phyloP scores from a whole-genome alignment of 129 eudicot species.

The Ambrosia trifida region DNA sequence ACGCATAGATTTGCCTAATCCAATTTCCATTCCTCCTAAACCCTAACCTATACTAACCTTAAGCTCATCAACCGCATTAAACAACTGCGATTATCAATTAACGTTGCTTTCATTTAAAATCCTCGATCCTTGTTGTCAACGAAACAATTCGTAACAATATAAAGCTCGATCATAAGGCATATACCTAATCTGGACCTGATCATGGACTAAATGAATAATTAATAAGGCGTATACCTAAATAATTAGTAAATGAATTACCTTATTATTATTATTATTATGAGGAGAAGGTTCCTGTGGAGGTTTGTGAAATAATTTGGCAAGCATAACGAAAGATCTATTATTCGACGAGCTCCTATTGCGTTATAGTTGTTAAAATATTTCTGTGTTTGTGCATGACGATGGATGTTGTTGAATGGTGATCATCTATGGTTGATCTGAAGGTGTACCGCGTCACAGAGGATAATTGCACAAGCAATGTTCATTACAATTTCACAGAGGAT shows the following conservation, averaged over 20 bases:
- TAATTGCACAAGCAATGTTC: not conserved
- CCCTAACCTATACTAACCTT: constrained; percentile 6
- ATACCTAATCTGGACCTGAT: constrained; percentile 12
- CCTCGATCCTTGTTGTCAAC: not conserved
- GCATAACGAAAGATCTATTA: constrained; percentile 39
- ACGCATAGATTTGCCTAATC: not conserved
- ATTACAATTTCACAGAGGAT: too few relatives aligned
- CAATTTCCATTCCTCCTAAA: constrained; percentile 16
- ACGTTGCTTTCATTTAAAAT: constrained; percentile 8
- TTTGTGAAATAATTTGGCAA: constrained; percentile 57
- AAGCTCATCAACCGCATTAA: constrained; percentile 6
- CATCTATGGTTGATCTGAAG: constrained; percentile 15
- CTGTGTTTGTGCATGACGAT: constrained; percentile 25
- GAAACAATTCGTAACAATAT: not conserved
- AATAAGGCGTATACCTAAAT: too few relatives aligned
- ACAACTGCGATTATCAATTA: constrained; percentile 10
- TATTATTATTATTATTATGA: not conserved
- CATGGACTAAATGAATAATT: constrained; percentile 5
- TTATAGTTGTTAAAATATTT: constrained; percentile 18
- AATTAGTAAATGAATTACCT: constrained; percentile 33
- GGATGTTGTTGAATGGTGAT: constrained; percentile 6
- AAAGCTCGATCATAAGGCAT: not conserved
- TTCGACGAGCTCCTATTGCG: constrained; percentile 31
- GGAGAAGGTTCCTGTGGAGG: constrained; percentile 30
- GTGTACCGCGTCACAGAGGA: constrained; percentile 11